Percentiles rank a stretch among this genome's conserved stretches.
Conservation (phyloP, 2,329 filamentous ascomycete species). For the Neonectria coccinea region DNA sequence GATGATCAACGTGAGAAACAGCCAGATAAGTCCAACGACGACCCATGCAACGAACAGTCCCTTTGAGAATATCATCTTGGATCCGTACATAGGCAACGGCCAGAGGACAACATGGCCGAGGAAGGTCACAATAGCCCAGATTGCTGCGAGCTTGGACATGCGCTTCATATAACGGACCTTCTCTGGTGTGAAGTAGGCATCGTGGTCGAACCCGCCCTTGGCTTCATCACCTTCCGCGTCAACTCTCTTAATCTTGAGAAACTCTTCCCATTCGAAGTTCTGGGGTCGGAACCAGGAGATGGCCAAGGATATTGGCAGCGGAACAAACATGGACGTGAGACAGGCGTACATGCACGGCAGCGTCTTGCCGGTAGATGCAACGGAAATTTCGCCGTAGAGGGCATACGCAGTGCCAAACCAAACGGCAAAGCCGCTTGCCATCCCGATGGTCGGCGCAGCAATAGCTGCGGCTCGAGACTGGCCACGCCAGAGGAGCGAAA, state of each 20-base stretch:
- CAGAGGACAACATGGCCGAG: conserved; percentile 28
- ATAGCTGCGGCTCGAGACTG: too few species aligned
- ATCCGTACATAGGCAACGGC: conserved; percentile 24
- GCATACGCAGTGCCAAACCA: conserved; percentile 60
- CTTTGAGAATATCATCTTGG: conserved; percentile 27
- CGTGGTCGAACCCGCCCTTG: background rate
- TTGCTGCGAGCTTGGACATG: conserved; percentile 22
- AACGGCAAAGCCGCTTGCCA: conserved; percentile 49
- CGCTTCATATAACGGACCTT: background rate
- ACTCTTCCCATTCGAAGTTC: conserved; percentile 47
- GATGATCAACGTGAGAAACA: conserved; percentile 25
- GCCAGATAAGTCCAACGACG: conserved; percentile 23
- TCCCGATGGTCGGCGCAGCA: too few species aligned
- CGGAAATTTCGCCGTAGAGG: conserved; percentile 57
- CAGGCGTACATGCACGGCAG: conserved; percentile 63
- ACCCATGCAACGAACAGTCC: conserved; percentile 31
- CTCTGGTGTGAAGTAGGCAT: background rate
- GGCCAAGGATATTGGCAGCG: conserved; percentile 54
- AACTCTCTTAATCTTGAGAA: conserved; percentile 11
- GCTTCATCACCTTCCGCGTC: conserved; percentile 8
- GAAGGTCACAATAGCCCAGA: conserved; percentile 25
- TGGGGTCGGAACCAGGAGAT: conserved; percentile 57
- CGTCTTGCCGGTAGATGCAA: conserved; percentile 57
- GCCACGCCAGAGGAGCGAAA: too few species aligned
- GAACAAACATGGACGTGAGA: conserved; percentile 55